These are phyloP conservation scores for Breynia disticha DNA, from an alignment of 441 rosid species.

Conservation along the genomic window DNA sequence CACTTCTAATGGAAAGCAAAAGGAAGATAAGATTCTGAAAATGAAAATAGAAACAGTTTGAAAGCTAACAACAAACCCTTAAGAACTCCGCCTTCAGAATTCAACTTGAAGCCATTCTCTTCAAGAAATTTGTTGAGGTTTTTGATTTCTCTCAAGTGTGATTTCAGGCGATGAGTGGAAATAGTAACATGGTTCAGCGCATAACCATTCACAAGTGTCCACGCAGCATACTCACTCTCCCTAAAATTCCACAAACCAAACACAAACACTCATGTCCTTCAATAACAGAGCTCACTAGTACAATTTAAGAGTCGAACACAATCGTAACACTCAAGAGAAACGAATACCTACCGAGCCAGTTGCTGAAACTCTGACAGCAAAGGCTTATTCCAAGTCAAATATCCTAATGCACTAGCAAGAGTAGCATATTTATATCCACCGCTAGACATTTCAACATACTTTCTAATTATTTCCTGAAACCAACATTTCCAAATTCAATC, in stretches of 20 bases:
- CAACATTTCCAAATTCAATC: conserved; percentile 11
- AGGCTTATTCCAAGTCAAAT: conserved; percentile 75
- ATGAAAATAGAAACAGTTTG: conserved; percentile 2
- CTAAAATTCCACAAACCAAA: conserved; percentile 21
- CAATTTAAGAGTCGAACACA: neutral
- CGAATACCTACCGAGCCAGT: conserved; percentile 51
- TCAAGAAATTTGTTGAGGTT: conserved; percentile 56
- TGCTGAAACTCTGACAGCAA: conserved; percentile 61
- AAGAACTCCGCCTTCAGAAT: conserved; percentile 77
- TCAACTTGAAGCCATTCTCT: conserved; percentile 58
- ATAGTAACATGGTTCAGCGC: conserved; percentile 89
- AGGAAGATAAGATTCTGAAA: neutral
- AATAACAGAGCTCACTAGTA: neutral
- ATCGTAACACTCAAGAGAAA: neutral
- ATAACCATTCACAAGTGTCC: conserved; percentile 95
- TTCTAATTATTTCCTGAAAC: conserved; percentile 64
- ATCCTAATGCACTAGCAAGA: conserved; percentile 76
- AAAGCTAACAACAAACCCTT: conserved; percentile 48
- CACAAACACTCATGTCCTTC: neutral
- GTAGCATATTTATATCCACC: conserved; percentile 54
- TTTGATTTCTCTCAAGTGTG: conserved; percentile 50
- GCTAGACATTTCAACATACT: conserved; percentile 46
- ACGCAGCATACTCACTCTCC: conserved; percentile 97
- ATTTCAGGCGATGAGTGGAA: conserved; percentile 68
- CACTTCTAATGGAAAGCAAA: neutral